These are phyloP conservation scores for Boletus pseudo-olivaceus DNA, from an alignment of 768 basidiomycete genomes.

Conservation along the genomic window DNA sequence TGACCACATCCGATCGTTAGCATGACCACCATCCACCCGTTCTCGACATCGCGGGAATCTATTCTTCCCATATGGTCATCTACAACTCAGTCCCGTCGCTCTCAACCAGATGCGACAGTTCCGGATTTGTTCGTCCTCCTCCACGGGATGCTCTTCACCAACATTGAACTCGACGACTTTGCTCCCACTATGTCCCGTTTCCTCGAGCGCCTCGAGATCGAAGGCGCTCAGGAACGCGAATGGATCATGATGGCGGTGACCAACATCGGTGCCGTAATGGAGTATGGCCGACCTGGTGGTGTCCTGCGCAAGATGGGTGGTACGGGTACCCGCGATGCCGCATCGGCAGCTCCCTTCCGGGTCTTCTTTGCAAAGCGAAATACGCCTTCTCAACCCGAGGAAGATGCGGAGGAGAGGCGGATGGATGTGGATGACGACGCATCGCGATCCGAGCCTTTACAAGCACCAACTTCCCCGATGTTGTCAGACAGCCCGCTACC, in stretches of 20 bases:
- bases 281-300: constrained; percentile 79
- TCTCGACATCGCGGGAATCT: constrained; percentile 84
- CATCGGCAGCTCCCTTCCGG: constrained; percentile 39
- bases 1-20: constrained; percentile 39
- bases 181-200: constrained; percentile 75
- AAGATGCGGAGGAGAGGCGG: constrained; percentile 44
- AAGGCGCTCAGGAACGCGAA: constrained; percentile 76
- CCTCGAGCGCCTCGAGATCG: constrained; percentile 80
- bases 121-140: constrained; percentile 86
- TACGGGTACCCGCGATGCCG: constrained; percentile 36
- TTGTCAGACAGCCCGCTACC: constrained; percentile 33
- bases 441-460: constrained; percentile 17
- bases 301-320: constrained; percentile 64
- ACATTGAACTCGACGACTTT: constrained; percentile 93
- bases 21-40: constrained; percentile 89
- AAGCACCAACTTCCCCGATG: constrained; percentile 23
- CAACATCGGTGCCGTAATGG: constrained; percentile 78
- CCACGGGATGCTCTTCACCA: constrained; percentile 97
- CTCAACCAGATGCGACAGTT: constrained; percentile 67
- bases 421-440: constrained; percentile 66
- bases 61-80: constrained; percentile 86
- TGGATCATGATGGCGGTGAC: constrained; percentile 97
- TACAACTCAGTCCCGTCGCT: constrained; percentile 57
- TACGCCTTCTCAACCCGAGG: constrained; percentile 26
- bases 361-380: constrained; percentile 53